Evolutionary conservation across 768 basidiomycete genomes (phyloP).

Genomic region (Termitomyces sp.): DNA sequence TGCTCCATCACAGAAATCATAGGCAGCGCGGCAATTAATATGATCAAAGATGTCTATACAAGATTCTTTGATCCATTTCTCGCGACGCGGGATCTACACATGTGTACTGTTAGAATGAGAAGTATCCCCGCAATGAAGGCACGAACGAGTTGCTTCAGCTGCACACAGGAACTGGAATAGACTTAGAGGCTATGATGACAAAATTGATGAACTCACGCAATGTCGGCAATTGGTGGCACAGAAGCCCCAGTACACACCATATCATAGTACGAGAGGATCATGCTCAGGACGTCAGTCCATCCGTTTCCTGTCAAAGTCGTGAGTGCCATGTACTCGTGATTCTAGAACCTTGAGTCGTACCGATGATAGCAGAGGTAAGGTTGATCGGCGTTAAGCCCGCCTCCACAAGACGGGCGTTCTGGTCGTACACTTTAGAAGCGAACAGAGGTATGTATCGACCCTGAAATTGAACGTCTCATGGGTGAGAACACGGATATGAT

Average conservation of each 20-base stretch:
- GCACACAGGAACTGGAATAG: slow-evolving; percentile 40
- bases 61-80: slow-evolving; percentile 42
- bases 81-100: slow-evolving; percentile 58
- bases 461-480: slow-evolving; percentile 21
- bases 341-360: slow-evolving; percentile 21
- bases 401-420: slow-evolving; percentile 49
- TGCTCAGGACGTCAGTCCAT: slow-evolving; percentile 49
- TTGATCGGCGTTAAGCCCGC: slow-evolving; percentile 57
- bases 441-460: slow-evolving; percentile 72
- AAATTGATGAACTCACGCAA: slow-evolving; percentile 37
- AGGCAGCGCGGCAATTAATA: slow-evolving; percentile 59
- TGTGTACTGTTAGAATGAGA: background rate
- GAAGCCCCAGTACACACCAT: slow-evolving; percentile 52
- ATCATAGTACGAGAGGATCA: slow-evolving; percentile 34
- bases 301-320: slow-evolving; percentile 44
- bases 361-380: slow-evolving; percentile 68
- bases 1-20: slow-evolving; percentile 51
- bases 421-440: slow-evolving; percentile 71
- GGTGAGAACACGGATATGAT: background rate
- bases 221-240: slow-evolving; percentile 39
- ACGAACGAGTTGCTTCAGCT: slow-evolving; percentile 54
- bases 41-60: slow-evolving; percentile 64
- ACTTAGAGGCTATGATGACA: background rate
- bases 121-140: background rate
- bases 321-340: background rate